Evolutionary conservation across 805 yeast species (phyloP).

Genomic region (Yamadazyma laniorum): DNA sequence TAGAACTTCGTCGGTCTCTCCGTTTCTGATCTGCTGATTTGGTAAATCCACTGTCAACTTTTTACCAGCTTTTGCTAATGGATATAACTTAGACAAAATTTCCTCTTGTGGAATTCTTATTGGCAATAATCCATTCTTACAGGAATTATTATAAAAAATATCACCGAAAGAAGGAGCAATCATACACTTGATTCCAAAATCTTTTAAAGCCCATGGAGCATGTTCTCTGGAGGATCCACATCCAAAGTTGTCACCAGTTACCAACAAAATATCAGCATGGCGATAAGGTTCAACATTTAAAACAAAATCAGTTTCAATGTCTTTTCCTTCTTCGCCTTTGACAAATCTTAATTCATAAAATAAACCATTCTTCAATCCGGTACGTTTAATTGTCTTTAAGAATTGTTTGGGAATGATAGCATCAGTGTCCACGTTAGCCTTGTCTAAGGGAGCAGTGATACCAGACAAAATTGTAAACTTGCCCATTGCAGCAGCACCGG

Average conservation of each 20-base stretch:
- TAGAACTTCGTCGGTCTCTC: constrained; percentile 58
- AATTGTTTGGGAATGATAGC: constrained; percentile 99
- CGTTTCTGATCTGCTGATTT: constrained; percentile 75
- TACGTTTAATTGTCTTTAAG: constrained; percentile 94
- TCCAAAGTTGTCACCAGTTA: constrained; percentile 96
- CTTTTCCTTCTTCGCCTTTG: constrained; percentile 64
- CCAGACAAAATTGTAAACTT: constrained; percentile 76
- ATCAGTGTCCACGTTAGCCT: constrained; percentile 96
- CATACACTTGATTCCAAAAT: constrained; percentile 92
- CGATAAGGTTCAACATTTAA: constrained; percentile 84
- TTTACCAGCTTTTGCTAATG: constrained; percentile 74
- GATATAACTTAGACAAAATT: constrained; percentile 69
- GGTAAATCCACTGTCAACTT: constrained; percentile 80
- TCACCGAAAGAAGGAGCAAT: constrained; percentile 99
- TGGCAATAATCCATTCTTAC: constrained; percentile 93
- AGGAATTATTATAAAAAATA: constrained; percentile 95
- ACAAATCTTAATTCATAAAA: constrained; percentile 85
- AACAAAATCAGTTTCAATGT: constrained; percentile 82
- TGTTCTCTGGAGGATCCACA: constrained; percentile 99
- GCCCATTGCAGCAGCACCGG: constrained; percentile 56
- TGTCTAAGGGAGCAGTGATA: constrained; percentile 89
- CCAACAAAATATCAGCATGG: constrained; percentile 77
- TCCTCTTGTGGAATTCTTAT: constrained; percentile 82
- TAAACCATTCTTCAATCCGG: constrained; percentile 85
- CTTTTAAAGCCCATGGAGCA: constrained; percentile 99